These are phyloP conservation scores for Stygiomarasmius scandens DNA, from an alignment of 1,284 basidiomycete species.

Conservation along the genomic window DNA sequence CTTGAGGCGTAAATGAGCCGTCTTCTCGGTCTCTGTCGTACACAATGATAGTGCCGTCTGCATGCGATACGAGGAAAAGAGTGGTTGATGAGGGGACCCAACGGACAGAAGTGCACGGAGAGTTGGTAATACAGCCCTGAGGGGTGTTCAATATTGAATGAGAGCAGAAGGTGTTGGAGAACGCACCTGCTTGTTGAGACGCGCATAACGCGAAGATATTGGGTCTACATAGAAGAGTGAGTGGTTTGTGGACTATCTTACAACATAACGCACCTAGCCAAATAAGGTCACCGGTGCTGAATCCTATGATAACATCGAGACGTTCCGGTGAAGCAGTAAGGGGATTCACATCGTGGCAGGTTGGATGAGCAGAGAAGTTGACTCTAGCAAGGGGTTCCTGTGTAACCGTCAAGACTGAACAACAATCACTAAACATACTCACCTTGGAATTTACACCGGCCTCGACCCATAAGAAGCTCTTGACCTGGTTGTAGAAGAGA, in stretches of 20 bases:
- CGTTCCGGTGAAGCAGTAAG: conserved; percentile 77
- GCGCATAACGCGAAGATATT: conserved; percentile 81
- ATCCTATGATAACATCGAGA: conserved; percentile 92
- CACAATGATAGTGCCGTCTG: conserved; percentile 85
- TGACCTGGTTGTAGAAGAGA: conserved; percentile 81
- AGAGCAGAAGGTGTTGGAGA: conserved; percentile 10
- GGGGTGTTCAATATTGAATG: conserved; percentile 13
- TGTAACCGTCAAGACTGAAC: conserved; percentile 8
- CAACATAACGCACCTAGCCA: conserved; percentile 74
- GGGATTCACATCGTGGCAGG: conserved; percentile 87
- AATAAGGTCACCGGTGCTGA: conserved; percentile 88
- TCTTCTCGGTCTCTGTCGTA: conserved; percentile 92
- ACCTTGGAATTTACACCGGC: conserved; percentile 80
- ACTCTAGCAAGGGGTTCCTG: conserved; percentile 88
- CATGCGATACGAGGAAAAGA: conserved; percentile 89
- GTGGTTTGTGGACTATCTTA: conserved; percentile 3
- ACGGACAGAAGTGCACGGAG: conserved; percentile 81
- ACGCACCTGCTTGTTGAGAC: conserved; percentile 88
- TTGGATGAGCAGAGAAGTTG: conserved; percentile 84
- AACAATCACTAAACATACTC: conserved; percentile 8
- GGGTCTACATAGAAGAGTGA: conserved; percentile 58
- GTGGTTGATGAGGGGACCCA: conserved; percentile 89
- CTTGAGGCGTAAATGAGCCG: conserved; percentile 65
- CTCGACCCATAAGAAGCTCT: conserved; percentile 84
- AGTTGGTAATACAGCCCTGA: conserved; percentile 78